Evolutionary conservation across 2,329 filamentous ascomycete species (phyloP).

Genomic region (Aspergillus sojae): DNA sequence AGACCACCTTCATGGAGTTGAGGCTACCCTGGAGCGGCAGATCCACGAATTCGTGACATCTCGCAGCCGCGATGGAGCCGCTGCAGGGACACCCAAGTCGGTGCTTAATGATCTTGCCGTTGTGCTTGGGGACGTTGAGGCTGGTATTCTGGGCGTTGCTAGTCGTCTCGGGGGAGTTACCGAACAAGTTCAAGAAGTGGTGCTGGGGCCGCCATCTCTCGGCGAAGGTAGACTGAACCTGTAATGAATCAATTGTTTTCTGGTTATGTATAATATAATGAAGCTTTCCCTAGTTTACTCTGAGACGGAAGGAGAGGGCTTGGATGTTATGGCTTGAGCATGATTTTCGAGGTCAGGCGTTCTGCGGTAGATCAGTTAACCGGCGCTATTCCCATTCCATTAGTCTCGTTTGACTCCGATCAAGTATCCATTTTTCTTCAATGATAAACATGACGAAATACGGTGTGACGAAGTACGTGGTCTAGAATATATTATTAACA

Average conservation of each 20-base stretch:
- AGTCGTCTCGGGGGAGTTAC: slow-evolving; percentile 61
- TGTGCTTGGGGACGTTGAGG: slow-evolving; percentile 67
- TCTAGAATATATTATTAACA: background rate
- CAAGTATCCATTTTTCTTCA: background rate
- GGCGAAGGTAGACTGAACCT: slow-evolving; percentile 31
- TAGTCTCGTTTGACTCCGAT: background rate
- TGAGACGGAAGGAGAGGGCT: background rate
- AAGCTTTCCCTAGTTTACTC: background rate
- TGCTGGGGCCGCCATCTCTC: slow-evolving; percentile 44
- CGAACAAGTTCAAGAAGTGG: slow-evolving; percentile 63
- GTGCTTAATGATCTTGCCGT: slow-evolving; percentile 53
- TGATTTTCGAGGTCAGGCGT: slow-evolving; percentile 13
- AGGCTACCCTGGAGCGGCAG: slow-evolving; percentile 62
- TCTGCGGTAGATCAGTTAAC: slow-evolving; percentile 7
- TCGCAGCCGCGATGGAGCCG: slow-evolving; percentile 42
- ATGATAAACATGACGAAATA: background rate
- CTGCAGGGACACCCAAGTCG: slow-evolving; percentile 48
- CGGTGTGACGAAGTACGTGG: background rate
- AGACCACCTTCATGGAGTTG: slow-evolving; percentile 65
- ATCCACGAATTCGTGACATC: slow-evolving; percentile 57
- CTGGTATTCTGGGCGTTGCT: slow-evolving; percentile 65
- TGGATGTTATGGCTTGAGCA: slow-evolving; percentile 11
- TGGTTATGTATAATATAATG: slow-evolving; percentile 16
- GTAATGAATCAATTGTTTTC: slow-evolving; percentile 9
- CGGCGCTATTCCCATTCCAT: background rate